These are phyloP conservation scores for Falciphora oryzae DNA, from an alignment of 2,329 filamentous ascomycete species.

Conservation along the genomic window DNA sequence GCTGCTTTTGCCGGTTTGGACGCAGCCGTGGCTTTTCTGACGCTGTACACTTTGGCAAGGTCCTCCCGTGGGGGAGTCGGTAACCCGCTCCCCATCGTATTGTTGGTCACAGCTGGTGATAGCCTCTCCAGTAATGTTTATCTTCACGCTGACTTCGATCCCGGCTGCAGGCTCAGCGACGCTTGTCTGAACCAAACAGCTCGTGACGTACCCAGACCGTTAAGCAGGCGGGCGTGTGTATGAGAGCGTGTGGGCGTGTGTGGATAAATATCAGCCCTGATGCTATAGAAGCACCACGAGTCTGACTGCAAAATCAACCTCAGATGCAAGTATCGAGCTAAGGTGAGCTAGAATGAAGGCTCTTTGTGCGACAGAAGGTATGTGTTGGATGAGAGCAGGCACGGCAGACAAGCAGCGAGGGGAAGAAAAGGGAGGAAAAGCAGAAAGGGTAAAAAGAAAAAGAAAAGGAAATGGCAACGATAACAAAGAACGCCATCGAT, in stretches of 20 bases:
- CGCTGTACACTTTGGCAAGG: background rate
- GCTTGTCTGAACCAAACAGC: background rate
- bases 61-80: constrained; percentile 6
- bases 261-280: no score
- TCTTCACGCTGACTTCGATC: background rate
- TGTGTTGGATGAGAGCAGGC: no score
- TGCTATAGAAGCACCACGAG: no score
- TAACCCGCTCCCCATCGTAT: background rate
- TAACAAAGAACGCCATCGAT: background rate
- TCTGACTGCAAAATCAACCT: background rate
- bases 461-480: background rate
- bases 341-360: no score
- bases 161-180: background rate
- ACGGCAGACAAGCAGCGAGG: no score
- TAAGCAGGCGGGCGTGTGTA: no score
- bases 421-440: background rate
- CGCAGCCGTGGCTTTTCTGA: background rate
- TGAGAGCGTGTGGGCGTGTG: no score
- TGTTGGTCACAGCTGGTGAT: background rate
- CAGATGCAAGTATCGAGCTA: no score
- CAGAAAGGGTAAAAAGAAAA: background rate
- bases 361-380: no score
- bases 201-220: background rate
- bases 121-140: background rate
- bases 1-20: constrained; percentile 2